Conservation (phyloP, 495 filamentous ascomycete species). For the Astrothelium subdiscretum region DNA sequence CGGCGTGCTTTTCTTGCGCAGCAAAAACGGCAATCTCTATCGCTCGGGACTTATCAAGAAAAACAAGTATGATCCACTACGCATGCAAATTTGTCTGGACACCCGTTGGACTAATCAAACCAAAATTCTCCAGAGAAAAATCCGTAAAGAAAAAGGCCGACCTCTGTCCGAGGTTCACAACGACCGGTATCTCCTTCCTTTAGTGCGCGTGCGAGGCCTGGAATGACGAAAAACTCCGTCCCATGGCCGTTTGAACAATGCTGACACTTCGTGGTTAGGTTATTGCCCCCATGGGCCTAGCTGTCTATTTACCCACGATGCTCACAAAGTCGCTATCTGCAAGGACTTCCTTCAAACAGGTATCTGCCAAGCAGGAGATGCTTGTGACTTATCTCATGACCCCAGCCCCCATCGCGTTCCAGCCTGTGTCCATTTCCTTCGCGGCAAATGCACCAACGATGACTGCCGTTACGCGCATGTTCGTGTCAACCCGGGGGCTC, state of each 20-base stretch:
- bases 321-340: constrained; percentile 83
- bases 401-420: constrained; percentile 75
- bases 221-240: background rate
- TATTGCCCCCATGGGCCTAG: constrained; percentile 66
- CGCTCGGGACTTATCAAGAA: constrained; percentile 58
- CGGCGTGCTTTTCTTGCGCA: constrained; percentile 78
- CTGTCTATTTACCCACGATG: constrained; percentile 79
- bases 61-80: constrained; percentile 40
- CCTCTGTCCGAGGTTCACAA: constrained; percentile 80
- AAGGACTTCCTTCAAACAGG: constrained; percentile 72
- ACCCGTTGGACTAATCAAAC: constrained; percentile 3
- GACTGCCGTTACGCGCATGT: constrained; percentile 86
- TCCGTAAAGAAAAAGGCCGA: constrained; percentile 55
- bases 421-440: constrained; percentile 78
- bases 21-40: constrained; percentile 84
- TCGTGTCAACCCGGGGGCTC: constrained; percentile 66
- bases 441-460: constrained; percentile 80
- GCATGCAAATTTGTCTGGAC: too few species aligned
- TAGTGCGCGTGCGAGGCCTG: background rate
- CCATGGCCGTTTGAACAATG: background rate
- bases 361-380: constrained; percentile 63
- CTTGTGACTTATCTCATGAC: constrained; percentile 90
- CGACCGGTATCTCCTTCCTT: constrained; percentile 63
- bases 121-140: background rate
- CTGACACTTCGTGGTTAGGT: constrained; percentile 42